phyloP scores from a whole-genome alignment of 106 monocot species.

The Dendrobium catenatum region DNA sequence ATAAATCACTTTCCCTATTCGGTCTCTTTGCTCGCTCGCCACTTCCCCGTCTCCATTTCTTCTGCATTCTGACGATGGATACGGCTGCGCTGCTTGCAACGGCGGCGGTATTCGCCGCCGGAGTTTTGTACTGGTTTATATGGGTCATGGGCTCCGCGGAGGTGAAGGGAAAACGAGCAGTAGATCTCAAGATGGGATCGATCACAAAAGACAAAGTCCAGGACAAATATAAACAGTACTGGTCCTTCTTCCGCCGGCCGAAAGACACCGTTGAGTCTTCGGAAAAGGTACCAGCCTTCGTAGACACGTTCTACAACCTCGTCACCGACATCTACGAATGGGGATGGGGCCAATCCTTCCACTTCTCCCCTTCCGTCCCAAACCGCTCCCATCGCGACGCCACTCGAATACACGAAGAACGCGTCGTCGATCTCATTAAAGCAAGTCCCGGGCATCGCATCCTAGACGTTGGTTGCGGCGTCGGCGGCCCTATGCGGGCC shows the following conservation, averaged over 20 bases:
- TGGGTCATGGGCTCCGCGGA: conserved; percentile 77
- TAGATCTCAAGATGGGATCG: conserved; percentile 58
- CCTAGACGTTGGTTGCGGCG: conserved; percentile 76
- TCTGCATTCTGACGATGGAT: conserved; percentile 10
- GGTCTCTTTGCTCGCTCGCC: not conserved
- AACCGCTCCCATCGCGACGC: conserved; percentile 55
- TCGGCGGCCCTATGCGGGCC: conserved; percentile 88
- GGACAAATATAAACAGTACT: conserved; percentile 66
- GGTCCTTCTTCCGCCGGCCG: conserved; percentile 77
- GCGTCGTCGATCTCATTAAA: conserved; percentile 49
- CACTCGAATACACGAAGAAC: conserved; percentile 72
- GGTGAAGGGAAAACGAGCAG: conserved; percentile 65
- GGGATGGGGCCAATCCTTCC: conserved; percentile 92
- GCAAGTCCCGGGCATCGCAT: conserved; percentile 29
- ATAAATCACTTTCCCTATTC: not conserved
- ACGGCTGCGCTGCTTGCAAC: conserved; percentile 14
- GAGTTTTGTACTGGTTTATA: conserved; percentile 63
- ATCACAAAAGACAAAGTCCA: conserved; percentile 52
- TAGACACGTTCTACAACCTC: conserved; percentile 86
- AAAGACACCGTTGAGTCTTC: conserved; percentile 34
- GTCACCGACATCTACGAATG: conserved; percentile 82
- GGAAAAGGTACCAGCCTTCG: conserved; percentile 49
- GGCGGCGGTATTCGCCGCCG: conserved; percentile 11
- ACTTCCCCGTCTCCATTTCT: not conserved
- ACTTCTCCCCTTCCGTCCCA: conserved; percentile 69